Evolutionary conservation across 2,329 filamentous ascomycete genomes (phyloP), one percentile per base, ranked within the genome.

Genomic region (Tolypocladium paradoxum): DNA sequence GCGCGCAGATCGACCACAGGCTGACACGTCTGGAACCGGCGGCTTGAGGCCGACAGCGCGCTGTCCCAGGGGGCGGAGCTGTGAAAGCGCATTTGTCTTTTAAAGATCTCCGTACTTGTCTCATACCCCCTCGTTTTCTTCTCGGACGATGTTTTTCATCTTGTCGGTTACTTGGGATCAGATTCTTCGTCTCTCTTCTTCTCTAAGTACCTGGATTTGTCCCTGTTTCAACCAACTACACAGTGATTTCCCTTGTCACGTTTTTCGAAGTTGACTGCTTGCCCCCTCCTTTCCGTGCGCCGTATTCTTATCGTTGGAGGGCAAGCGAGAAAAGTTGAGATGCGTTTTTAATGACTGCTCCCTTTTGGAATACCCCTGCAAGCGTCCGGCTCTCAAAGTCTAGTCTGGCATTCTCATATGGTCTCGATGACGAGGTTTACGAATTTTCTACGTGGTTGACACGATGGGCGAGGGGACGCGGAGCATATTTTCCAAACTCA

Each of bases 211-310:
- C 38, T 52, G 53, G 53, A 47, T 58, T 57, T 61, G 56, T 60
- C 55, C 54, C 50, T 55, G 57, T 63, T 55, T 60, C 56, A 56
- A 54, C 54, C 52, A 54, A 48, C 48, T 58, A 51, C 52, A 55
- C 52, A 58, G 60, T 63, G 60, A 61, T 61, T 60, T 54, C 51
- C 53, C 55, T 55, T 52, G 51, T 51, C 54, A 55, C 20, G 20
- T 31, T 54, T 51, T 48, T 36, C 24, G 37, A 50, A 45, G 49
- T 51, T 54, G 49, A 54, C 38, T n/a, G 53, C 14, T 48, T 38
- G 34, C 27, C 31, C 34, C 22, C 29, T 24, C n/a, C 24, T 48
- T 48, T 48, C 35, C 45, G 22, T 37, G 34, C n/a, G 34, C n/a
- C 33, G 48, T 31, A 35, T 35, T 46, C 24, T 47, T 46, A 29